phyloP scores from a whole-genome alignment of 768 basidiomycete genomes.

The Russula sp. region DNA sequence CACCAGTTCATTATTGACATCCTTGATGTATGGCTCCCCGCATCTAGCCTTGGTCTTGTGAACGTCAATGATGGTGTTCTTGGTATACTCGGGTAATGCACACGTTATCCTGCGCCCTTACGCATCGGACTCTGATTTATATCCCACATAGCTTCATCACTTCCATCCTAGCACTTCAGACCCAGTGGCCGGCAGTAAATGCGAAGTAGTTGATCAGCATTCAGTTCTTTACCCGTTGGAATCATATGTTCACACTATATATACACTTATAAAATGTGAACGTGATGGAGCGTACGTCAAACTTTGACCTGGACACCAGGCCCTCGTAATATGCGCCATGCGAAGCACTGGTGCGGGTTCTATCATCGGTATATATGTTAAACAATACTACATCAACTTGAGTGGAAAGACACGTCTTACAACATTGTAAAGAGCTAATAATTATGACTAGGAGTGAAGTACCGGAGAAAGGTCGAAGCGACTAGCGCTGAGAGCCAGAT shows the following conservation, averaged over 20 bases:
- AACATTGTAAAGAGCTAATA: too few species aligned
- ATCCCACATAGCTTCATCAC: conserved; percentile 47
- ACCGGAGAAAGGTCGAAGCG: too few species aligned
- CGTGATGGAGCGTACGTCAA: not conserved
- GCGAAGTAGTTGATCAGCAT: not conserved
- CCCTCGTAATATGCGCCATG: not conserved
- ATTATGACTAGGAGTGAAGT: too few species aligned
- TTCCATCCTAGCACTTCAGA: conserved; percentile 18
- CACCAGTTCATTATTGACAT: conserved; percentile 80
- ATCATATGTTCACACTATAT: not conserved
- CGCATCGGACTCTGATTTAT: not conserved
- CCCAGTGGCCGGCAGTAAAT: conserved; percentile 19
- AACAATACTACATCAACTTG: not conserved
- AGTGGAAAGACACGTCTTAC: too few species aligned
- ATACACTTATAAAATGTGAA: not conserved
- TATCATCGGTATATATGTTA: not conserved
- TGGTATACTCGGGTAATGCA: conserved; percentile 74
- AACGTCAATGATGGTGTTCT: conserved; percentile 78
- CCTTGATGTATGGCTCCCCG: conserved; percentile 87
- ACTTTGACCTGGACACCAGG: not conserved
- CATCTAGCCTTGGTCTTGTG: conserved; percentile 67
- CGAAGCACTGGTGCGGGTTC: not conserved
- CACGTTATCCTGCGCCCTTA: conserved; percentile 15
- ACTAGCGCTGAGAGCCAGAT: too few species aligned
- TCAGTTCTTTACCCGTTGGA: not conserved